A percentile compares a stretch with the other conserved stretches of the same genome.
phyloP scores from a whole-genome alignment of 192 early-diverging fungal genomes.

The Podila epicladia region DNA sequence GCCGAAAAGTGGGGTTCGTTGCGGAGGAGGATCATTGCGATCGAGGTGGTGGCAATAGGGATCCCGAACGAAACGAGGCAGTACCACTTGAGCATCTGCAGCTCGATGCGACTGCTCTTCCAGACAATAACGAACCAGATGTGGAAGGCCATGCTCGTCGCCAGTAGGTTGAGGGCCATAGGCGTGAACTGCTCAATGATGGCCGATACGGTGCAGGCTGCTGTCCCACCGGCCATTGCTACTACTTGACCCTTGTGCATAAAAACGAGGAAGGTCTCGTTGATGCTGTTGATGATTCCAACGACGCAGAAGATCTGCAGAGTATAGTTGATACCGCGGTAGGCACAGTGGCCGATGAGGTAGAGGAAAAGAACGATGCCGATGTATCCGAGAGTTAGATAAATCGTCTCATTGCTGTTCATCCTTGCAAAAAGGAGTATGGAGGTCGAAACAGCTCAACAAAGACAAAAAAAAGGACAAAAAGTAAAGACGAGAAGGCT shows the following conservation, averaged over 20 bases:
- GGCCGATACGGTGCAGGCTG: constrained; percentile 11
- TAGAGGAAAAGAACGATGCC: constrained; percentile 28
- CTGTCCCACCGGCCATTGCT: background rate
- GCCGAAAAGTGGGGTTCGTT: constrained; percentile 10
- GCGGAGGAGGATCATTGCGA: constrained; percentile 24
- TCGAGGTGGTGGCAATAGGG: constrained; percentile 1
- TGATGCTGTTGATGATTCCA: constrained; percentile 38
- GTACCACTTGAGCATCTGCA: constrained; percentile 32
- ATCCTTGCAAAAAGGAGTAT: background rate
- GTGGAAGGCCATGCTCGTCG: constrained; percentile 30
- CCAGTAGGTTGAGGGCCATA: constrained; percentile 7
- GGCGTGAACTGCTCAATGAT: constrained; percentile 29
- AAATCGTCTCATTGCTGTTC: constrained; percentile 13
- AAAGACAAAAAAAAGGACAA: too few species aligned
- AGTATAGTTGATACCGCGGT: constrained; percentile 24
- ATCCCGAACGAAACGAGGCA: constrained; percentile 24
- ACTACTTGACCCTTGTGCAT: constrained; percentile 2
- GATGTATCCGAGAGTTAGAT: constrained; percentile 24
- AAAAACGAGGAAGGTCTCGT: constrained; percentile 28
- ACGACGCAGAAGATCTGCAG: constrained; percentile 30
- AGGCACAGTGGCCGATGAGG: constrained; percentile 17
- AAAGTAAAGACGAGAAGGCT: background rate
- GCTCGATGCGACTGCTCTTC: constrained; percentile 4
- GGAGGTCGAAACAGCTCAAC: too few species aligned
- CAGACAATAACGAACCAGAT: constrained; percentile 33